Conservation (phyloP, 2,329 filamentous ascomycete species). For the Aspergillus fumigatus region DNA sequence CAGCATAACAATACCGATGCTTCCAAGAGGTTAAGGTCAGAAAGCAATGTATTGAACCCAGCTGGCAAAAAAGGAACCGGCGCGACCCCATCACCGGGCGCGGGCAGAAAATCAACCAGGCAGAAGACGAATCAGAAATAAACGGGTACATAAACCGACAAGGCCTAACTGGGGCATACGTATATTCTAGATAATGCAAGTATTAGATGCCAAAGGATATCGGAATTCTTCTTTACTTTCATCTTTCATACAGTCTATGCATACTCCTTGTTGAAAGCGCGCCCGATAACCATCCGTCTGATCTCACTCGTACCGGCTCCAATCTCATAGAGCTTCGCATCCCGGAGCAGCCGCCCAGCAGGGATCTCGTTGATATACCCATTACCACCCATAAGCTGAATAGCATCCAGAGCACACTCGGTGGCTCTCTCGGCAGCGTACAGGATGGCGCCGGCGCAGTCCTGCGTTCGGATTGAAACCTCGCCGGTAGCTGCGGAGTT, state of each 20-base stretch:
- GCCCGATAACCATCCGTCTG: slow-evolving; percentile 86
- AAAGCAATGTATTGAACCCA: slow-evolving; percentile 22
- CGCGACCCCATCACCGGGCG: slow-evolving; percentile 13
- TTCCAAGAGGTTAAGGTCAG: slow-evolving; percentile 15
- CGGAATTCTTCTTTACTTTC: not conserved
- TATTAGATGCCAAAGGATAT: not conserved
- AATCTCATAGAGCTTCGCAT: slow-evolving; percentile 87
- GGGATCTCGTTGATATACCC: slow-evolving; percentile 95
- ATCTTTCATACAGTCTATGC: slow-evolving; percentile 24
- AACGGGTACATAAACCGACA: not conserved
- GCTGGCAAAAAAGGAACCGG: slow-evolving; percentile 7
- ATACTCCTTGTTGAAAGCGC: slow-evolving; percentile 86
- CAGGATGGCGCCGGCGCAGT: slow-evolving; percentile 90
- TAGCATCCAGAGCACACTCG: slow-evolving; percentile 78
- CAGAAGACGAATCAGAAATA: slow-evolving; percentile 21
- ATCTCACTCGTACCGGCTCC: slow-evolving; percentile 95
- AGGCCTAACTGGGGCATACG: not conserved
- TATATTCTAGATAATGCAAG: not conserved
- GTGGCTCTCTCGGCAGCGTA: slow-evolving; percentile 86
- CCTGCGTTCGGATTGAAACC: slow-evolving; percentile 67
- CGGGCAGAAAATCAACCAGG: slow-evolving; percentile 26
- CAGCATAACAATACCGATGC: not conserved
- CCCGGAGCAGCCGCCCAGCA: slow-evolving; percentile 75
- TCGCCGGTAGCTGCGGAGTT: slow-evolving; percentile 52
- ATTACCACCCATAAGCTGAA: slow-evolving; percentile 91